A percentile compares a stretch with the other conserved stretches of the same genome.
phyloP scores from a whole-genome alignment of 202 grass and related monocot species.

The Elaeis oleifera region DNA sequence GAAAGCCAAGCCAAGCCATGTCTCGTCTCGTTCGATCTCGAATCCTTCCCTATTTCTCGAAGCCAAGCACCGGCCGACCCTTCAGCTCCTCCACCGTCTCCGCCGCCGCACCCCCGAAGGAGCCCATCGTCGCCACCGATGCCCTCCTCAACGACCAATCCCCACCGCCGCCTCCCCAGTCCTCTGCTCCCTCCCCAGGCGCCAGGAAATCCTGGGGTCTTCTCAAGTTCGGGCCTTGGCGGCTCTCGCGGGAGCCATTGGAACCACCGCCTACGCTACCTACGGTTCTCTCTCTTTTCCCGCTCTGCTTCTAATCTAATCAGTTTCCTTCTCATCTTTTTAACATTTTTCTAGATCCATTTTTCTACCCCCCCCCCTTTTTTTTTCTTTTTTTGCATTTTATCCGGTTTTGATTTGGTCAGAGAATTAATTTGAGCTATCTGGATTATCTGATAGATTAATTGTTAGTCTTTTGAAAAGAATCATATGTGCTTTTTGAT shows the following conservation, averaged over 20 bases:
- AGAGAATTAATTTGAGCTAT: background rate
- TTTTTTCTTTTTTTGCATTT: background rate
- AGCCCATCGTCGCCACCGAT: conserved; percentile 8
- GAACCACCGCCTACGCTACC: conserved; percentile 55
- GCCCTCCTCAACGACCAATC: conserved; percentile 10
- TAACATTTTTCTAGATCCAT: too few species aligned
- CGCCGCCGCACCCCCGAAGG: background rate
- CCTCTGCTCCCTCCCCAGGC: conserved; percentile 6
- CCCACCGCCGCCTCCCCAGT: conserved; percentile 9
- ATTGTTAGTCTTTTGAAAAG: too few species aligned
- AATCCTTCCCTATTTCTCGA: background rate
- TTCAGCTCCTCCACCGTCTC: background rate
- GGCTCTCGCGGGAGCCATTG: conserved; percentile 38
- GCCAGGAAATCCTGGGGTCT: conserved; percentile 34
- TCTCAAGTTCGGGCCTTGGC: conserved; percentile 38
- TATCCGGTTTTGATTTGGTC: background rate
- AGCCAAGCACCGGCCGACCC: background rate
- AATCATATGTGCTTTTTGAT: too few species aligned
- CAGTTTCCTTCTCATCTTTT: too few species aligned
- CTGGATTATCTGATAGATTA: too few species aligned
- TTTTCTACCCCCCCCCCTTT: conserved; percentile 19
- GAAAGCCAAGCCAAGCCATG: conserved; percentile 30
- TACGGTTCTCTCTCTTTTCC: conserved; percentile 23
- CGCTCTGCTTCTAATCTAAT: too few species aligned
- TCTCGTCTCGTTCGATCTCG: conserved; percentile 17